These are phyloP conservation scores for Oldenlandia corymbosa DNA, from an alignment of 257 asterid genomes.

Conservation along the genomic window DNA sequence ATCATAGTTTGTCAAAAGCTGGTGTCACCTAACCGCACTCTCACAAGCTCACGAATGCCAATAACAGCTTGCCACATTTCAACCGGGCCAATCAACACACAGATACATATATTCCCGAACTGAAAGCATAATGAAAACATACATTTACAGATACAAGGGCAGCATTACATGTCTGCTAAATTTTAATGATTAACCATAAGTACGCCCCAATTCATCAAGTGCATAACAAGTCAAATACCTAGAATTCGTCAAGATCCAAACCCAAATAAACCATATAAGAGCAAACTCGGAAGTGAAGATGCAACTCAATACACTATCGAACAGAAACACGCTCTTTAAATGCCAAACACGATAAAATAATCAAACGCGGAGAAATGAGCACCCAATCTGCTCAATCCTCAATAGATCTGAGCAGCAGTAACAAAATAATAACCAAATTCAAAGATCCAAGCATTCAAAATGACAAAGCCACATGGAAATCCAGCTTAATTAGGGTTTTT, in stretches of 20 bases:
- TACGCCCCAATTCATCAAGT: neutral
- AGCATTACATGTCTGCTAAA: neutral
- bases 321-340: neutral
- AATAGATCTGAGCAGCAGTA: constrained; percentile 18
- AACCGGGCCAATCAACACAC: no score
- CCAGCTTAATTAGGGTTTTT: constrained; percentile 32
- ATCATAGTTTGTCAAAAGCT: neutral
- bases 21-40: neutral
- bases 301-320: neutral
- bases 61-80: neutral
- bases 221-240: neutral
- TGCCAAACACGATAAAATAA: neutral
- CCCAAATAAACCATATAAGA: neutral
- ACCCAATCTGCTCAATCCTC: neutral
- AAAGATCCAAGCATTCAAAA: constrained; percentile 8
- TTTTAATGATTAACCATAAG: neutral
- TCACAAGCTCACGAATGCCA: neutral
- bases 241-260: constrained; percentile 13
- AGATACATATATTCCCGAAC: neutral
- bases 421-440: neutral
- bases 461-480: neutral
- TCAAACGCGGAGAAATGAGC: constrained; percentile 2
- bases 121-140: neutral
- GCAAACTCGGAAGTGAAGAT: neutral
- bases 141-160: neutral